Evolutionary conservation across 75 land plant species (phyloP), one percentile per base, ranked within the genome.

Genomic region (Pseudotsuga menziesii): DNA sequence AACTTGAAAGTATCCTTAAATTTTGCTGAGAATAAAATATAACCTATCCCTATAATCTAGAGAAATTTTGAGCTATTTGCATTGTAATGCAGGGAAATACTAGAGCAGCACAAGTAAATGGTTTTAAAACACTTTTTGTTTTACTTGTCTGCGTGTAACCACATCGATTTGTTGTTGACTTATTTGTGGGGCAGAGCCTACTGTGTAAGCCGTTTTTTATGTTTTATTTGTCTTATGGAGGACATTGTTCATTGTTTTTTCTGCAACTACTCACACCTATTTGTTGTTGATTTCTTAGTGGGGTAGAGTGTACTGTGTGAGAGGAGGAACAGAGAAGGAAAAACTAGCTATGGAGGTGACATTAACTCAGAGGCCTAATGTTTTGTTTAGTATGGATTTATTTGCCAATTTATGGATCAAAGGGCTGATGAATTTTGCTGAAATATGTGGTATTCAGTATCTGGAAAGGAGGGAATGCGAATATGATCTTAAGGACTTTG

Each of bases 181-280:
- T 55, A 5, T 79, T 85, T 91, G 97, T 94, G 95, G 94, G 98
- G 99, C 58, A 91, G 90, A 80, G 98, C 98, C 17, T 91, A 82
- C 58, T 87, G 93, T 82, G 91, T 94, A 3, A 75, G 78, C 1
- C 11, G 0, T 48, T 44, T 44, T n/a, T n/a, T n/a, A n/a, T 8
- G 54, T 48, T 48, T 48, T 48, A 48, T 48, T 48, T 48, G 54
- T 48, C 54, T 48, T 48, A 48, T 48, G 54, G 9, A 39, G 41
- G 4, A 39, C 41, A 11, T 48, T 48, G 13, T 48, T 48, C 54
- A 48, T 11, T 48, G 54, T 6, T 48, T 72, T 61, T 72, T 20
- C n/a, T 4, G 54, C 56, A 29, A 63, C 57, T 44, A 19, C 59
- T 32, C 56, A 44, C n/a, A 19, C 4, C 3, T 8, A 26, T 61